Evolutionary conservation across 2,329 filamentous ascomycete genomes (phyloP).

Genomic region (Colletotrichum limetticola): DNA sequence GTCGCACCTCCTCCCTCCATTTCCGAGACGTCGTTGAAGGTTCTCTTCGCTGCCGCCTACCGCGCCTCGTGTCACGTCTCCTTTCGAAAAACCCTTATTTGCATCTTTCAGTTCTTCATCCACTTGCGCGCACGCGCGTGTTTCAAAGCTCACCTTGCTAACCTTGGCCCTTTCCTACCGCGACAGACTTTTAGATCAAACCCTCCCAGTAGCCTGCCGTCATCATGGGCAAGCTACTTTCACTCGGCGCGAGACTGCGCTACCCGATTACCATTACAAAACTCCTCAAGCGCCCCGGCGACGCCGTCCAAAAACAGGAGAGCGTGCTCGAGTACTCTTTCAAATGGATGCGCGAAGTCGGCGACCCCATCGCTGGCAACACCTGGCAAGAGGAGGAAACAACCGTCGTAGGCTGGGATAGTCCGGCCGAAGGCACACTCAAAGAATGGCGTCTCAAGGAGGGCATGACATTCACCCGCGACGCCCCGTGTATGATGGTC

Average conservation of each 20-base stretch:
- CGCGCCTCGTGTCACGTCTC: background rate
- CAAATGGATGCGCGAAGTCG: conserved; percentile 80
- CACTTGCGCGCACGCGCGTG: background rate
- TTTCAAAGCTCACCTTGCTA: conserved; percentile 1
- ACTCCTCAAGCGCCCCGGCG: conserved; percentile 80
- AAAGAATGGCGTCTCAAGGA: conserved; percentile 79
- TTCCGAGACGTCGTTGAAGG: background rate
- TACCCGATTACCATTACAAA: conserved; percentile 95
- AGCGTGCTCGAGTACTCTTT: conserved; percentile 89
- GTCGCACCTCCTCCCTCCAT: background rate
- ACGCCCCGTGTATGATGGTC: conserved; percentile 75
- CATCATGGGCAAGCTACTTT: conserved; percentile 59
- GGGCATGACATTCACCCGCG: conserved; percentile 70
- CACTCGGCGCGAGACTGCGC: conserved; percentile 73
- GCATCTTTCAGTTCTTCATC: background rate
- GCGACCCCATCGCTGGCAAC: conserved; percentile 70
- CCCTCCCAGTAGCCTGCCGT: conserved; percentile 16
- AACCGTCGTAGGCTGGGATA: conserved; percentile 81
- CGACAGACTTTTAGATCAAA: conserved; percentile 12
- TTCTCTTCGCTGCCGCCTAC: background rate
- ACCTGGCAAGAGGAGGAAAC: conserved; percentile 75
- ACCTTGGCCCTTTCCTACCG: background rate
- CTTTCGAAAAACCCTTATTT: background rate
- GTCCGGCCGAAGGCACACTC: conserved; percentile 83
- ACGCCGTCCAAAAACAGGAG: conserved; percentile 79